Base-by-base conservation (phyloP, 1,139 yeast species). In the Sugiyamaella paludigena region DNA sequence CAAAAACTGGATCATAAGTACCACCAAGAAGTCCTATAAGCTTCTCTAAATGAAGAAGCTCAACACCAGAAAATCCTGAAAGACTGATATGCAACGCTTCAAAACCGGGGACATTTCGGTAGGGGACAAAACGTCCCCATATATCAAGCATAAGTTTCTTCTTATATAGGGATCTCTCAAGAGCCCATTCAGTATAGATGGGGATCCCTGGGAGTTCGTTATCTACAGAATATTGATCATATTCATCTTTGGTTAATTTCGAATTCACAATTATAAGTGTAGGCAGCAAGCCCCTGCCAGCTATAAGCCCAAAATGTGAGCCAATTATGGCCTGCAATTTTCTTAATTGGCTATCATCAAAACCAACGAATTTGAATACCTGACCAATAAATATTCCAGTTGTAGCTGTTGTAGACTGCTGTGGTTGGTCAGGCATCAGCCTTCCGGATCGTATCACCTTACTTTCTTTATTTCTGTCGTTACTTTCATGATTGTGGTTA, bases 51-150 rank as follows among this genome's bases (percentile, higher is more conserved):
- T 91, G 98, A 37, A 87, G 69, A 28, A 83, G 71, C 63, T 91
- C 97, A 13, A 88, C 80, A 0, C 96, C 97, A 10, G 81, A 76
- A 61, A 86, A 91, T 5, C 98, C 98, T 0, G 94, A 79, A 1
- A 87, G 74, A 53, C 87, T 78, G 0, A 89, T 72, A 42, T 75
- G 75, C 54, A 83, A 68, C 9, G 69, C 66, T 13, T 61, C 44
- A 29, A 59, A 65, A 5, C 64, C 69, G 9, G 72, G 66, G 15
- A 69, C 56, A 1, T 67, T 59, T 12, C 76, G 62, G 9, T 76
- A 73, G 24, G 66, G 70, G 49, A 82, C 71, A 1, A 89, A 92
- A 32, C 66, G 64, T 1, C 87, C 79, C 97, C 97, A 91, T n/a
- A 74, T 66, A 62, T 88, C 96, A 35, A 72, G 58, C 10, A 71